phyloP scores from a whole-genome alignment of 2,329 filamentous ascomycete species.

The Beauveria sp. region DNA sequence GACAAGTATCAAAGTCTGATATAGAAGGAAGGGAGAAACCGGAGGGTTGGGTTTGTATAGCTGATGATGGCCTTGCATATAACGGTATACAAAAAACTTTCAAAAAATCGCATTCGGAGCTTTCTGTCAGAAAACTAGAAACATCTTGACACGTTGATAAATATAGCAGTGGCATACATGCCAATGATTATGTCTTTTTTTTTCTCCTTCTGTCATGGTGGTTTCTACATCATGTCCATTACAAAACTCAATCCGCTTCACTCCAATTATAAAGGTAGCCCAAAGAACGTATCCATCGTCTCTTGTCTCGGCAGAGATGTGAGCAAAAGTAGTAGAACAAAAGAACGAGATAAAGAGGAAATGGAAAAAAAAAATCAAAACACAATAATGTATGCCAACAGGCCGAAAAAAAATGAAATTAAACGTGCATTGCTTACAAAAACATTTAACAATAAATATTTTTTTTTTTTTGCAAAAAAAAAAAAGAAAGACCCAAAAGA shows the following conservation, averaged over 20 bases:
- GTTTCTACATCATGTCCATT: background rate
- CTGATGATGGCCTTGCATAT: background rate
- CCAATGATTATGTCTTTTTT: no score
- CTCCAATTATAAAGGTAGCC: no score
- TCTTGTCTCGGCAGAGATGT: no score
- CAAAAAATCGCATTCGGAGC: no score
- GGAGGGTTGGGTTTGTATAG: background rate
- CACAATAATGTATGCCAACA: background rate
- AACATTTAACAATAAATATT: background rate
- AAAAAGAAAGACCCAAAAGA: background rate
- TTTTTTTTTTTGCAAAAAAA: background rate
- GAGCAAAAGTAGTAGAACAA: background rate
- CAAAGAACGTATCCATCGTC: no score
- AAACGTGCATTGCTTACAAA: background rate
- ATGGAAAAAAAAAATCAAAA: background rate
- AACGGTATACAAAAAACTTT: background rate
- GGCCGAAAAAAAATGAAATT: background rate
- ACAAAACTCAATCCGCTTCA: background rate
- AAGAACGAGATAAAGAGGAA: background rate
- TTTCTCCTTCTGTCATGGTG: no score
- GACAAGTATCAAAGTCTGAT: conserved; percentile 63
- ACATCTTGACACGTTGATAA: no score
- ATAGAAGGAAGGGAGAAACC: conserved; percentile 25
- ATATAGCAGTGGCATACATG: no score
- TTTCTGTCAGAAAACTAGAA: no score